Evolutionary conservation across 208 protist genomes (phyloP).

Genomic region (Eutreptiella sp.): DNA sequence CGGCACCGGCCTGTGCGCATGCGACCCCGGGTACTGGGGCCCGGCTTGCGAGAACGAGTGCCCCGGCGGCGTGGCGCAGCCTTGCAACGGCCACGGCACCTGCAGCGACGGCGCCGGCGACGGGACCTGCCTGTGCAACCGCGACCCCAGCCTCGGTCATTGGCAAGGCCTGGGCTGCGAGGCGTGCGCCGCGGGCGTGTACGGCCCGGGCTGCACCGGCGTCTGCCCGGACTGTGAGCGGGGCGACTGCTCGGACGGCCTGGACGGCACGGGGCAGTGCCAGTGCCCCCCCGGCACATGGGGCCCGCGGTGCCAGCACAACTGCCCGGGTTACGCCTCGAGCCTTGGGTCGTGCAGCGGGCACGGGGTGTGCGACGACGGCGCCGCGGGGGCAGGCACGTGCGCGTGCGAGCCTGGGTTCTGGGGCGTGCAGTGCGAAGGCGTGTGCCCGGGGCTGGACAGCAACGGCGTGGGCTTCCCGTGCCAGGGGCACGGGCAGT

Average conservation of each 20-base stretch:
- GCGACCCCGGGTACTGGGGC: constrained; percentile 12
- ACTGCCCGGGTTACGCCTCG: constrained; percentile 5
- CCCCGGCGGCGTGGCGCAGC: constrained; percentile 1
- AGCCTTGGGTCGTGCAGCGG: neutral
- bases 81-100: neutral
- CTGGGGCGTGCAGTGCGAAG: constrained; percentile 9
- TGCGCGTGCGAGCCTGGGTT: constrained; percentile 26
- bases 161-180: constrained; percentile 11
- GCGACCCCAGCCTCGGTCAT: constrained; percentile 3
- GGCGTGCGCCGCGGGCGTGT: constrained; percentile 8
- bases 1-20: constrained; percentile 8
- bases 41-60: constrained; percentile 4
- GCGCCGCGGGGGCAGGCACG: constrained; percentile 1
- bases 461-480: neutral
- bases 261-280: constrained; percentile 5
- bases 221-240: constrained; percentile 1
- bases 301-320: constrained; percentile 5
- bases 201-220: constrained; percentile 8
- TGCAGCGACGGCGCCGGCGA: neutral
- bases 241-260: neutral
- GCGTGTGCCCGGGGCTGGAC: constrained; percentile 12
- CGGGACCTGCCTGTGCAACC: constrained; percentile 8
- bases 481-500: constrained; percentile 6
- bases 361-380: constrained; percentile 24
- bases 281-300: no score